phyloP scores from a whole-genome alignment of 1,284 basidiomycete species.

The Cryptococcus sp. region DNA sequence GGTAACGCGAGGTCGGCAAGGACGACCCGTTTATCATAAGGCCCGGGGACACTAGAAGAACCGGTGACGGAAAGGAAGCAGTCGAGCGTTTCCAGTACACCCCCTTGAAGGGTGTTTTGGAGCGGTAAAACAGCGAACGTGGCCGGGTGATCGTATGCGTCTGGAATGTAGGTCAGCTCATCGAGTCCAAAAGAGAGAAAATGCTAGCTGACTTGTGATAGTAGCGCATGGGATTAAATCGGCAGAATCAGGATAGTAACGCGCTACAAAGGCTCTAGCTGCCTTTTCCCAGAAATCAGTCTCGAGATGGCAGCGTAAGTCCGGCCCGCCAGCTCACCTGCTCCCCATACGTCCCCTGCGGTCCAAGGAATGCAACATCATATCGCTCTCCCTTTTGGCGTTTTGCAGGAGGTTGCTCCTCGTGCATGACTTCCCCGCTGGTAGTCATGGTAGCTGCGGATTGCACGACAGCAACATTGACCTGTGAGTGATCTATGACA shows the following conservation, averaged over 20 bases:
- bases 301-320: neutral
- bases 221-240: conserved; percentile 33
- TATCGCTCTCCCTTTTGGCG: neutral
- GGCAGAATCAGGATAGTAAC: conserved; percentile 7
- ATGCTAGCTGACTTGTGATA: conserved; percentile 27
- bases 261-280: conserved; percentile 22
- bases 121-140: conserved; percentile 43
- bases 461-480: too few species aligned
- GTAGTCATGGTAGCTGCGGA: neutral
- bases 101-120: conserved; percentile 49
- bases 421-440: neutral
- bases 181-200: neutral
- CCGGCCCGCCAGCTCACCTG: conserved; percentile 28
- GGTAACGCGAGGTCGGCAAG: conserved; percentile 21
- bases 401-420: neutral
- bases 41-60: neutral
- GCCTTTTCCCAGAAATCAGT: conserved; percentile 9
- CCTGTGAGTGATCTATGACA: too few species aligned
- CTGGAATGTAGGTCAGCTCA: conserved; percentile 13
- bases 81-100: conserved; percentile 47
- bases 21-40: neutral
- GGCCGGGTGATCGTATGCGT: conserved; percentile 24
- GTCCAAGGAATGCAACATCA: conserved; percentile 45
- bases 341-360: conserved; percentile 48
- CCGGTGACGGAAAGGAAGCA: conserved; percentile 23